Evolutionary conservation across 2,329 filamentous ascomycete genomes (phyloP).

Genomic region (Sporothrix brunneoviolacea): DNA sequence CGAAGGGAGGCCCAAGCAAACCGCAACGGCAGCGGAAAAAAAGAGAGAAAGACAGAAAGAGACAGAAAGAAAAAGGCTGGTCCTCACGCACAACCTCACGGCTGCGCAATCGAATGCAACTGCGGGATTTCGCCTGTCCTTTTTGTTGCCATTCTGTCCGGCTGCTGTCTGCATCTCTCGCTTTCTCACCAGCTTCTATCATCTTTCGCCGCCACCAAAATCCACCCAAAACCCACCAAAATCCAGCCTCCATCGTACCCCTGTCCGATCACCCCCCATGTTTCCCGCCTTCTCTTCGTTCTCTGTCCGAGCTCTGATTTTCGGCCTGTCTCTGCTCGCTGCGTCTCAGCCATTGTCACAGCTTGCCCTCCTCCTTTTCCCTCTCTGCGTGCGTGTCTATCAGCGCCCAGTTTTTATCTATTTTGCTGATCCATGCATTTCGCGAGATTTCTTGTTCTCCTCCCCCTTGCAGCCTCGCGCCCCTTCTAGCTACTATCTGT

Average conservation of each 20-base stretch:
- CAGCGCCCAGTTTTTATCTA: background rate
- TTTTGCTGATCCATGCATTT: constrained; percentile 2
- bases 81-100: background rate
- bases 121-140: background rate
- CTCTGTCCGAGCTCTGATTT: background rate
- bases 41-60: no score
- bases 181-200: background rate
- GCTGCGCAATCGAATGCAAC: background rate
- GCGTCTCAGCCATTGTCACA: background rate
- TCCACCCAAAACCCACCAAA: background rate
- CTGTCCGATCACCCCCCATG: background rate
- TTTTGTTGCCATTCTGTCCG: background rate
- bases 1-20: no score
- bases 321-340: background rate
- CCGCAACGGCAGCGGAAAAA: no score
- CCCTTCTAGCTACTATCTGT: background rate
- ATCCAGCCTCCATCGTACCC: background rate
- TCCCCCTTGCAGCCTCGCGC: constrained; percentile 8
- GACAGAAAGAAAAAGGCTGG: constrained; percentile 4
- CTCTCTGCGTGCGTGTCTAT: background rate
- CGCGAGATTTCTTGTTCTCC: background rate
- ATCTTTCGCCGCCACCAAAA: constrained; percentile 4
- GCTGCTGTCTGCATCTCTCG: background rate
- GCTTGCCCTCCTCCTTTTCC: background rate
- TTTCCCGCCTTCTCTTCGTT: constrained; percentile 4